phyloP scores from a whole-genome alignment of 345 rosid genomes.

The Excoecaria agallocha region DNA sequence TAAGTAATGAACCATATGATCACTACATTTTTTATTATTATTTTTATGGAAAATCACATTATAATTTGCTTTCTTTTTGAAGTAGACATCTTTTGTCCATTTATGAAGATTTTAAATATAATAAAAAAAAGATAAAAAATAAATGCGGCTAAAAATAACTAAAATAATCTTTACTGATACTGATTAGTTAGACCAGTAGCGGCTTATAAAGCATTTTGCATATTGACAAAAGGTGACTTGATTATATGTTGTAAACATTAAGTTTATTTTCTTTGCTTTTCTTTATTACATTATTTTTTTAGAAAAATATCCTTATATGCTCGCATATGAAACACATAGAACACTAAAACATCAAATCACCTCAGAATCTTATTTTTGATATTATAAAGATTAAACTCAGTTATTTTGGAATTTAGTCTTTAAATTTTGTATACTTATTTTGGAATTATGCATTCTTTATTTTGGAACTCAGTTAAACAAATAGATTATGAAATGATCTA shows the following conservation, averaged over 20 bases:
- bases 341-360: not conserved
- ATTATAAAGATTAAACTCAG: no score
- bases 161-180: not conserved
- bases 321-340: not conserved
- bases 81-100: not conserved
- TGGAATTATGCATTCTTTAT: no score
- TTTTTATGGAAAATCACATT: not conserved
- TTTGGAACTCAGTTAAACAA: no score
- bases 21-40: no score
- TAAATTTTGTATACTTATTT: no score
- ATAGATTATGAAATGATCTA: no score
- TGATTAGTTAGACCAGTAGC: not conserved
- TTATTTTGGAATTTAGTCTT: no score
- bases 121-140: not conserved
- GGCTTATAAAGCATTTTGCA: not conserved
- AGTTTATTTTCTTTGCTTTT: not conserved
- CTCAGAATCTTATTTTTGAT: not conserved
- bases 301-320: not conserved
- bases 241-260: not conserved
- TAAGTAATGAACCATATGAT: not conserved
- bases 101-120: not conserved
- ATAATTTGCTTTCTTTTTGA: slow-evolving; percentile 1
- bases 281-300: not conserved
- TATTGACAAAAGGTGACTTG: not conserved
- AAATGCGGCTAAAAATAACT: not conserved